Base-by-base conservation (phyloP, 352 stramenopile genomes). In the Globisporangium nodosum region DNA sequence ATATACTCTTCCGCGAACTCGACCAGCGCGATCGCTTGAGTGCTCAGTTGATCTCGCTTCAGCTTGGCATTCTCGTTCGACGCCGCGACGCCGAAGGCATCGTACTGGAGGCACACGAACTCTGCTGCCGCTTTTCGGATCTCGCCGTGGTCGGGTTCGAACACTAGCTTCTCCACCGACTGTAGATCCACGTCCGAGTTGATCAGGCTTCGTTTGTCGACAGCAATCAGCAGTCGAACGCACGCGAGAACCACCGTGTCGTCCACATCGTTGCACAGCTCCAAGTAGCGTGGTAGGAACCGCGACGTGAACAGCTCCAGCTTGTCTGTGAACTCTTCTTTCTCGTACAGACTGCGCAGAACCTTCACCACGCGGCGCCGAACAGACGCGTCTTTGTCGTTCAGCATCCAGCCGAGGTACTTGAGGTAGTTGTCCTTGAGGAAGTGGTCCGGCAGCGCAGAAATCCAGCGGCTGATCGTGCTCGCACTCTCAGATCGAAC, bases 341-440 rank as follows among this genome's bases (percentile, higher is more conserved):
- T 77, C 33, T 88, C 76, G 56, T 98, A 98, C 13, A 97, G 72
- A 15, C 69, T 63, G 13, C 79, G 74, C 11, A 98, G 71, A n/a
- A 88, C 87, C 24, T 85, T 62, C 5, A 98, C 62, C 20, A 95
- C 88, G 4, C 84, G 76, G 18, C 88, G 54, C 15, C 96, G 91
- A 39, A 98, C 96, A 13, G 58, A 42, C 0, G 74, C 71, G 49
- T 85, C 73, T 66, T 97, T 97, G 74, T 98, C 93, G 58, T 88
- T 95, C 47, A 98, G 60, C 61, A 98, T 88, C 95, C 95, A 98
- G 5, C 92, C 95, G 53, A 98, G 82, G 68, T 98, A 98, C 68
- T 98, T 98, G 53, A 98, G 67, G 60, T 96, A 97, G 59, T 94
- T 97, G 61, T 97, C 87, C 50, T 92, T 92, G 37, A 98, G 66